phyloP scores from a whole-genome alignment of 73 alveolate genomes.

The Breviolum minutum region DNA sequence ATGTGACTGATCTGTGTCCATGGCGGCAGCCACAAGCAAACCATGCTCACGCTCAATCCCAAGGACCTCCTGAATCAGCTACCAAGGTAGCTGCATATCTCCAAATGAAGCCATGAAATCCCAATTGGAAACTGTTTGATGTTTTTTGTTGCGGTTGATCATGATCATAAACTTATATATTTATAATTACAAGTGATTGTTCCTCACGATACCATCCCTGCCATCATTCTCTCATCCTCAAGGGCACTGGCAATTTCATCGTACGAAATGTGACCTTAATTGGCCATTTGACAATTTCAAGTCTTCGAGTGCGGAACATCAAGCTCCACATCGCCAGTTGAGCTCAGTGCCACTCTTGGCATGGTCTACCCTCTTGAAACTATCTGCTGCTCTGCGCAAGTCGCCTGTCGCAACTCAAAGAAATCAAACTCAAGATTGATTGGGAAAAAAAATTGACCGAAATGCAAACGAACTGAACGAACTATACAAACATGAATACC shows the following conservation, averaged over 20 bases:
- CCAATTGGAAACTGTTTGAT: neutral
- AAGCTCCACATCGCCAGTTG: neutral
- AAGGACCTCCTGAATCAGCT: conserved; percentile 49
- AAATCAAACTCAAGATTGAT: too few relatives aligned
- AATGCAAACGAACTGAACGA: too few relatives aligned
- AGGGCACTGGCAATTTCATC: conserved; percentile 70
- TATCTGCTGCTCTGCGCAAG: conserved; percentile 79
- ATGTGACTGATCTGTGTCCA: conserved; percentile 72
- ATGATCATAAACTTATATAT: too few relatives aligned
- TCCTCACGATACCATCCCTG: too few relatives aligned
- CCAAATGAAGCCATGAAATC: neutral
- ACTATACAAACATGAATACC: too few relatives aligned
- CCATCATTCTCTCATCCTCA: conserved; percentile 15
- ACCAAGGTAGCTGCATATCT: too few relatives aligned
- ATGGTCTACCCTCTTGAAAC: conserved; percentile 82
- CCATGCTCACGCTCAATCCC: conserved; percentile 90
- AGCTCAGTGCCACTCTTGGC: conserved; percentile 45
- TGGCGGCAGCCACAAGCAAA: conserved; percentile 60
- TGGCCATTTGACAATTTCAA: neutral
- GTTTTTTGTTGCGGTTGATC: neutral
- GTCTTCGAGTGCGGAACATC: neutral
- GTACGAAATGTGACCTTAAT: conserved; percentile 69
- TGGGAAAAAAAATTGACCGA: too few relatives aligned
- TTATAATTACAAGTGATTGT: too few relatives aligned
- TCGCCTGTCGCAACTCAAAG: conserved; percentile 16